phyloP scores from a whole-genome alignment of 2,329 filamentous ascomycete genomes.

The Colletotrichum orchidophilum region DNA sequence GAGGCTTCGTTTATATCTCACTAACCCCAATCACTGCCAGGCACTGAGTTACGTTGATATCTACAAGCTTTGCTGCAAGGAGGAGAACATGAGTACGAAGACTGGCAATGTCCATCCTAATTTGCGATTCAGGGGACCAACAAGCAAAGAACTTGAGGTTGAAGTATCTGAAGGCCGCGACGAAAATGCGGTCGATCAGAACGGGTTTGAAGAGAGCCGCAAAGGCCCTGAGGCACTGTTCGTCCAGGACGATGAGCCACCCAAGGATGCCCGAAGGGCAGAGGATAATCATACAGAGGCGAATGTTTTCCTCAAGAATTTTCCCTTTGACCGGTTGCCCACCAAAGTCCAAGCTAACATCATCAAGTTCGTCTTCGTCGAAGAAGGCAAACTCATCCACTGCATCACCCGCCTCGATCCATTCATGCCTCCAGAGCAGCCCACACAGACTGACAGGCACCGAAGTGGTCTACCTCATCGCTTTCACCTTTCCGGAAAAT shows the following conservation, averaged over 20 bases:
- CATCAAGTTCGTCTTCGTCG: conserved; percentile 48
- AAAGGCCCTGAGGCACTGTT: conserved; percentile 7
- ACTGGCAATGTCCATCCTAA: conserved; percentile 40
- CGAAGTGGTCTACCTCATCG: conserved; percentile 43
- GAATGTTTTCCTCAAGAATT: conserved; percentile 14
- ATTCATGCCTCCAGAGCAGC: conserved; percentile 35
- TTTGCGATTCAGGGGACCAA: conserved; percentile 35
- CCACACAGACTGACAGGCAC: neutral
- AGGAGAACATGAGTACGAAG: conserved; percentile 44
- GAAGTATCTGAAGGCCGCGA: neutral
- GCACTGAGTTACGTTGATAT: conserved; percentile 30
- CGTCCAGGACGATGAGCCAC: neutral
- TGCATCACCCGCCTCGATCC: conserved; percentile 56
- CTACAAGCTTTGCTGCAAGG: conserved; percentile 42
- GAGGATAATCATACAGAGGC: neutral
- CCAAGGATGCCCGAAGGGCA: neutral
- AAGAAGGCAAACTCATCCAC: conserved; percentile 48
- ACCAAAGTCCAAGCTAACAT: conserved; percentile 44
- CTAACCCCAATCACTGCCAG: neutral
- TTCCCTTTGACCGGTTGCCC: conserved; percentile 44
- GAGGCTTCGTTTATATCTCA: neutral
- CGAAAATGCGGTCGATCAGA: neutral
- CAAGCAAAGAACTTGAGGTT: neutral
- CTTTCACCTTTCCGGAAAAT: conserved; percentile 49
- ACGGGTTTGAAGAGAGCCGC: neutral